A percentile compares a stretch with the other conserved stretches of the same genome.
Conservation (phyloP, 140 eudicot species). For the Stevia rebaudiana region DNA sequence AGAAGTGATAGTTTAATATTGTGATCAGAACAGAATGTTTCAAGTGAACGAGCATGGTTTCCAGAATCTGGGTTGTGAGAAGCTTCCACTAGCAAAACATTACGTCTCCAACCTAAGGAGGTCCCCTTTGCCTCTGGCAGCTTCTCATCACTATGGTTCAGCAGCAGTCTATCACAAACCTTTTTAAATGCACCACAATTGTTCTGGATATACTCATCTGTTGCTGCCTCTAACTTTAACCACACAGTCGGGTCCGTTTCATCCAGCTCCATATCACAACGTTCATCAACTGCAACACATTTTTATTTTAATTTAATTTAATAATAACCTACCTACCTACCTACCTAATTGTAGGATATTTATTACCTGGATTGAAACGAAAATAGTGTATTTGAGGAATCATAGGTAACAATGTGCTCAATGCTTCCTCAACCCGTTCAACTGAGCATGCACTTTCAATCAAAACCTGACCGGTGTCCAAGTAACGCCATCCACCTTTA, state of each 20-base stretch:
- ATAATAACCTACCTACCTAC: too few relatives aligned
- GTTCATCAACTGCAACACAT: slow-evolving; percentile 98
- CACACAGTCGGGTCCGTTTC: slow-evolving; percentile 95
- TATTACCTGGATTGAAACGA: slow-evolving; percentile 93
- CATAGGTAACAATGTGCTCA: slow-evolving; percentile 87
- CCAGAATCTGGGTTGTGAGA: slow-evolving; percentile 86
- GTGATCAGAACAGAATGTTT: slow-evolving; percentile 63
- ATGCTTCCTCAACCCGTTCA: slow-evolving; percentile 94
- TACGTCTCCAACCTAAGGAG: slow-evolving; percentile 95
- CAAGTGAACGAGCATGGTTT: slow-evolving; percentile 88
- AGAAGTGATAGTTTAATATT: slow-evolving; percentile 55
- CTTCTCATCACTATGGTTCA: slow-evolving; percentile 67
- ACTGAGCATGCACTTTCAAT: slow-evolving; percentile 99
- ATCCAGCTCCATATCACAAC: slow-evolving; percentile 99
- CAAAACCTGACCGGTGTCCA: slow-evolving; percentile 97
- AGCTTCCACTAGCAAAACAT: slow-evolving; percentile 86
- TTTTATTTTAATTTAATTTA: too few relatives aligned
- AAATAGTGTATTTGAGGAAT: slow-evolving; percentile 88
- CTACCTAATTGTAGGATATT: too few relatives aligned
- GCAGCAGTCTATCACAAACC: slow-evolving; percentile 66
- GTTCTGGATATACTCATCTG: slow-evolving; percentile 70
- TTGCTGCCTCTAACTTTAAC: slow-evolving; percentile 82
- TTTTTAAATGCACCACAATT: slow-evolving; percentile 63
- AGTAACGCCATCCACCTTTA: slow-evolving; percentile 94
- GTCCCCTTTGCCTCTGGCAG: too few relatives aligned